These are phyloP conservation scores for Plasmodium inui DNA, from an alignment of 169 alveolate genomes.

Conservation along the genomic window DNA sequence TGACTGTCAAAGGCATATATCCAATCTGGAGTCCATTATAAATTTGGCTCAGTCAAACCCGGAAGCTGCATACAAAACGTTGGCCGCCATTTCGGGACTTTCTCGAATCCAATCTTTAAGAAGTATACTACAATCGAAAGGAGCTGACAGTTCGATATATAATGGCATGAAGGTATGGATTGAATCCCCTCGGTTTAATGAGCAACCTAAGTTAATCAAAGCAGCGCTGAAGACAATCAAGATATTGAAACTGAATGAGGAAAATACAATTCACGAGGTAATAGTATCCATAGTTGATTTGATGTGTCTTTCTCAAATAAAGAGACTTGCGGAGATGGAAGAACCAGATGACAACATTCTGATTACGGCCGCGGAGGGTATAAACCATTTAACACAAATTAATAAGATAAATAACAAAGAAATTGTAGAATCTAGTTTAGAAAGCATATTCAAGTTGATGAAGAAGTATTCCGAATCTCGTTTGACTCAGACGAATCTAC, in stretches of 20 bases:
- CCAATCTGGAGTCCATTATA: conserved; percentile 82
- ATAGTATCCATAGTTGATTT: conserved; percentile 79
- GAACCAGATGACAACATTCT: conserved; percentile 90
- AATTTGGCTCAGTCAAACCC: conserved; percentile 85
- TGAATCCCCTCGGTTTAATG: conserved; percentile 86
- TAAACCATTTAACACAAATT: conserved; percentile 83
- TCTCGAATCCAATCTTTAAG: conserved; percentile 85
- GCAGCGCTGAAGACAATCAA: conserved; percentile 88
- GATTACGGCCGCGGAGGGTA: conserved; percentile 85
- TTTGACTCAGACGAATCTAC: conserved; percentile 86
- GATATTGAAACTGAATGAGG: conserved; percentile 78
- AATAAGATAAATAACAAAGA: conserved; percentile 78
- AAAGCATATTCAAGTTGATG: conserved; percentile 85
- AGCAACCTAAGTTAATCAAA: conserved; percentile 85
- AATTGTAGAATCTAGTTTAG: conserved; percentile 82
- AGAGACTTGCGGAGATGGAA: conserved; percentile 88
- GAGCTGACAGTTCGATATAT: conserved; percentile 78
- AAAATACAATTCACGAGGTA: conserved; percentile 74
- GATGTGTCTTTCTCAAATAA: conserved; percentile 88
- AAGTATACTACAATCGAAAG: conserved; percentile 76
- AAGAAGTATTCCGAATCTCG: conserved; percentile 89
- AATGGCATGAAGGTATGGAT: conserved; percentile 86
- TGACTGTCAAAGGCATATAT: conserved; percentile 89
- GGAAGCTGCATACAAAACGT: conserved; percentile 87
- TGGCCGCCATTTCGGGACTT: conserved; percentile 93